phyloP scores from a whole-genome alignment of 306 rosid genomes.

The apple (Malus domestica) region DNA sequence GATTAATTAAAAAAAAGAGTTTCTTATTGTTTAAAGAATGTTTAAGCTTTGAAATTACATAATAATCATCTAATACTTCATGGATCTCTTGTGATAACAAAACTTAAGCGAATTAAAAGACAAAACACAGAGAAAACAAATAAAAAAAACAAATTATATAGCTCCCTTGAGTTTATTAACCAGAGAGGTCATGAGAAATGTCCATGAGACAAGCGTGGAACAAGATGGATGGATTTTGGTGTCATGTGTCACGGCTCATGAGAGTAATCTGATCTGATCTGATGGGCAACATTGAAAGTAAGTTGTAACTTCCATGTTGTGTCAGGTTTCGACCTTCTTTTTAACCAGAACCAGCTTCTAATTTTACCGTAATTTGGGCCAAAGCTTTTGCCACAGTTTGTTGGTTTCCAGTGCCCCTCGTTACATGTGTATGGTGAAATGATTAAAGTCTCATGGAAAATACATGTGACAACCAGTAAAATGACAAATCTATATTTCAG shows the following conservation, averaged over 20 bases:
- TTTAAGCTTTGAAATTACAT: background rate
- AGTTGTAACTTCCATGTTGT: conserved; percentile 41
- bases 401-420: background rate
- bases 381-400: background rate
- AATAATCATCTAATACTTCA: background rate
- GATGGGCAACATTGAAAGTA: background rate
- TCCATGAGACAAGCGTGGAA: conserved; percentile 21
- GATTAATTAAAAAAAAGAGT: background rate
- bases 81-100: background rate
- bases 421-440: background rate
- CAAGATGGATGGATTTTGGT: background rate
- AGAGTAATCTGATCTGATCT: background rate
- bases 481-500: background rate
- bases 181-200: conserved; percentile 4
- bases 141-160: background rate
- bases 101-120: background rate
- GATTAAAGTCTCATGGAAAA: background rate
- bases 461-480: background rate
- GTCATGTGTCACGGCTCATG: background rate
- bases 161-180: background rate
- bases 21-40: background rate
- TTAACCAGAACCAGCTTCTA: background rate
- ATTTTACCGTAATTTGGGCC: background rate
- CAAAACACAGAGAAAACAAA: background rate
- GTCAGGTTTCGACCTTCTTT: conserved; percentile 16